Evolutionary conservation across 441 rosid genomes (phyloP), one percentile per base, ranked within the genome.

Genomic region (Erysimum pusillum): DNA sequence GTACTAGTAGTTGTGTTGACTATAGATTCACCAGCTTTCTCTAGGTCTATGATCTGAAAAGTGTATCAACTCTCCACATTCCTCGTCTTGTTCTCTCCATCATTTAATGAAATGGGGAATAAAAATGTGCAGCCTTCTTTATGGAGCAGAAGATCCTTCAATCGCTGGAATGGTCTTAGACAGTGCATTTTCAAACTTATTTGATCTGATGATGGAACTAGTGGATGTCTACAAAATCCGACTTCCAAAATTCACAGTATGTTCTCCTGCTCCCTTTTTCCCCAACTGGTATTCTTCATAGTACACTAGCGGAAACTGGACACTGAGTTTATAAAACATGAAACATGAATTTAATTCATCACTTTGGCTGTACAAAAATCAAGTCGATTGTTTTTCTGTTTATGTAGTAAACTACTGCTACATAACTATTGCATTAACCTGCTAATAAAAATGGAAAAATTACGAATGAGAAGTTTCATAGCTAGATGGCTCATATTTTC

Each of bases 101-200:
- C 61, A 18, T 70, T 32, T 73, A 48, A 77, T 25, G 58, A 73
- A 77, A 49, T 3, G 3, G 6, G 14, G 36, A 25, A 54, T 60
- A 3, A 8, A 67, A 22, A 34, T 67, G 62, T 83, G 87, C 94
- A 95, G 99, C 90, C 92, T 92, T 81, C 96, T 95, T 18, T 95
- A 88, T 81, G 99, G 99, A 89, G 98, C 95, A 71, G 97, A 90
- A 82, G 99, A 95, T 65, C 96, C 95, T 31, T 91, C 99, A 44
- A 88, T 95, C 25, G 97, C 97, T 83, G 99, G 96, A 77, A 92
- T 93, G 97, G 98, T 95, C 71, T 82, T 95, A 82, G 99, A 95
- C 76, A 95, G 99, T 78, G 97, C 98, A 75, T 95, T 95, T 81
- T 90, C 98, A 49, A 90, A 90, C 86, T 87, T 95, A 72, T 91